Conservation (phyloP, 2,329 filamentous ascomycete genomes). For the Arthrobotrys musiformis region DNA sequence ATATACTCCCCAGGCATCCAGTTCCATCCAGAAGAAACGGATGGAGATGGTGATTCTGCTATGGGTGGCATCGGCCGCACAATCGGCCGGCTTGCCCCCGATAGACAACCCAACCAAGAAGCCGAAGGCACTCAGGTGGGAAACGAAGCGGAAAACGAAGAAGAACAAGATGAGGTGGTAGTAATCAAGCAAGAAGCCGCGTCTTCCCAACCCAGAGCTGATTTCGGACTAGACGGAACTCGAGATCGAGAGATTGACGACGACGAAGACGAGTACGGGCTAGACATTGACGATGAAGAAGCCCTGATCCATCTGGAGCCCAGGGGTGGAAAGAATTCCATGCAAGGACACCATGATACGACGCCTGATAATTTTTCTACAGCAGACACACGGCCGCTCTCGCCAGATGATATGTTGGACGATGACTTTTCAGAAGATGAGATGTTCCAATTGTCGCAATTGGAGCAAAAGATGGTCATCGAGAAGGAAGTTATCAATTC, state of each 20-base stretch:
- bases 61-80: conserved; percentile 7
- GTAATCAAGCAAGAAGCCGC: conserved; percentile 54
- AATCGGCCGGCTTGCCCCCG: not conserved
- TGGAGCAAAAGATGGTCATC: conserved; percentile 19
- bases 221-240: conserved; percentile 52
- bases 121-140: not conserved
- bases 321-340: not conserved
- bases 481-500: not conserved
- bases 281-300: conserved; percentile 39
- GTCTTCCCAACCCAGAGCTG: conserved; percentile 46
- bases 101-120: not conserved
- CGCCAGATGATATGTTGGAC: conserved; percentile 37
- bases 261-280: conserved; percentile 26
- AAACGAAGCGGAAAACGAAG: conserved; percentile 3
- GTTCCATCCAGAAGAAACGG: conserved; percentile 24
- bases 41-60: conserved; percentile 26
- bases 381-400: conserved; percentile 24
- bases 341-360: not conserved
- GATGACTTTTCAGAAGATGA: conserved; percentile 47
- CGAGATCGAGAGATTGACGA: conserved; percentile 46
- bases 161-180: conserved; percentile 45
- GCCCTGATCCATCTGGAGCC: conserved; percentile 8
- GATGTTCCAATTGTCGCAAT: not conserved
- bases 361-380: conserved; percentile 37
- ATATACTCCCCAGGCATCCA: conserved; percentile 36